Evolutionary conservation across 1,139 yeast genomes (phyloP).

Genomic region (Barnettozyma hawaiiensis): DNA sequence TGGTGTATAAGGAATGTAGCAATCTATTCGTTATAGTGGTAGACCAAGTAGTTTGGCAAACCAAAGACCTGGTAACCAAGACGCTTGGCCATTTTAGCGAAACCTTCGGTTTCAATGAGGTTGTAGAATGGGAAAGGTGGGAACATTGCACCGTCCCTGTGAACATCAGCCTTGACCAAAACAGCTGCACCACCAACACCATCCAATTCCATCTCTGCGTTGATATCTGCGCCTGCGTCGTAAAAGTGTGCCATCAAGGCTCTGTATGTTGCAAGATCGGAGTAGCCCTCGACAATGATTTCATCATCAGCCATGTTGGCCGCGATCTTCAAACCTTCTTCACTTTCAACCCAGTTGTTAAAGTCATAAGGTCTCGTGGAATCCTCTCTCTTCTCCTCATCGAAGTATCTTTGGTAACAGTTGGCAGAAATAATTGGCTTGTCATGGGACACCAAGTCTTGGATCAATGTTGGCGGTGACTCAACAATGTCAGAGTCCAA

Average conservation of each 20-base stretch:
- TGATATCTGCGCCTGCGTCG: conserved; percentile 54
- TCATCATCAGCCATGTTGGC: conserved; percentile 73
- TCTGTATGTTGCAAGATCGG: conserved; percentile 89
- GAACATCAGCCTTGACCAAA: conserved; percentile 93
- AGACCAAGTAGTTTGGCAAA: conserved; percentile 88
- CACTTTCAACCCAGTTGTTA: conserved; percentile 95
- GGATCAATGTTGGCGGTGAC: conserved; percentile 73
- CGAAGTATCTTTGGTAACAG: conserved; percentile 76
- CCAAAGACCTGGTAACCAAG: conserved; percentile 89
- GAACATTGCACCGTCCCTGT: conserved; percentile 98
- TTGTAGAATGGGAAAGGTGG: conserved; percentile 97
- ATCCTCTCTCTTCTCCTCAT: conserved; percentile 50
- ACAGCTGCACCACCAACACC: conserved; percentile 99
- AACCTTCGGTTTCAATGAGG: conserved; percentile 95
- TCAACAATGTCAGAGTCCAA: conserved; percentile 91
- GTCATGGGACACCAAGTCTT: conserved; percentile 82
- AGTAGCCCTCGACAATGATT: conserved; percentile 86
- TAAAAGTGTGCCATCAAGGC: conserved; percentile 92
- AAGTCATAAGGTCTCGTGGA: conserved; percentile 85
- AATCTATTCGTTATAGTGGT: conserved; percentile 63
- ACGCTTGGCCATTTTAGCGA: conserved; percentile 96
- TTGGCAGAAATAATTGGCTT: conserved; percentile 88
- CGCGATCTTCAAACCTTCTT: conserved; percentile 75
- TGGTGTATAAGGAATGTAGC: too few species aligned
- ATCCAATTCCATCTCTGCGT: conserved; percentile 73